These are phyloP conservation scores for Chaetomium sp. DNA, from an alignment of 2,329 filamentous ascomycete species.

Conservation along the genomic window DNA sequence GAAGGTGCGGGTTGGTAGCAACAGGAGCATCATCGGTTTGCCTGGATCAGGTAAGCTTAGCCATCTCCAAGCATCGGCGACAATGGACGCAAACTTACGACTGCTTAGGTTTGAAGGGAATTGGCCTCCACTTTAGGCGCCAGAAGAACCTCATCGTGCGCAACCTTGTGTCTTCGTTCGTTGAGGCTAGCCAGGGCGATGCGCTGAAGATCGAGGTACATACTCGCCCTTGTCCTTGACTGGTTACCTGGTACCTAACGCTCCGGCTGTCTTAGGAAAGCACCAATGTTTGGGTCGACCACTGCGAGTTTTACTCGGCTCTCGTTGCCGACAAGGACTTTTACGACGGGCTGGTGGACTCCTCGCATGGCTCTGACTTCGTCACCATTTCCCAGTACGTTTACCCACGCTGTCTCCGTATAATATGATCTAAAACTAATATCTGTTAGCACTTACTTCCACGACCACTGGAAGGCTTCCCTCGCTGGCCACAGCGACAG, in stretches of 20 bases:
- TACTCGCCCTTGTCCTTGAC: too few relatives aligned
- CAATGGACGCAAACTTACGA: neutral
- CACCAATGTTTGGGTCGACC: conserved; percentile 68
- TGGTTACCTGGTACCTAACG: neutral
- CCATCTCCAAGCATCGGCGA: neutral
- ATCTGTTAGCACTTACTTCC: conserved; percentile 39
- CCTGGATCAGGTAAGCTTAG: conserved; percentile 41
- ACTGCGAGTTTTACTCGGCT: conserved; percentile 65
- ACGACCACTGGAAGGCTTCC: conserved; percentile 56
- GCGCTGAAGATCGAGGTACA: conserved; percentile 54
- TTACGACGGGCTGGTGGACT: conserved; percentile 68
- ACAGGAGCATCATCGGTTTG: conserved; percentile 55
- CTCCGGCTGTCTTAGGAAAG: conserved; percentile 44
- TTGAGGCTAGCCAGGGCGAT: conserved; percentile 59
- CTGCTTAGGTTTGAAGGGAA: conserved; percentile 42
- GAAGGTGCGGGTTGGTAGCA: conserved; percentile 50
- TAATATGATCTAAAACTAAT: neutral
- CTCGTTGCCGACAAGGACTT: conserved; percentile 65
- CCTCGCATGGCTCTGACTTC: conserved; percentile 64
- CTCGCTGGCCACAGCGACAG: conserved; percentile 62
- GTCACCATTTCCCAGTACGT: conserved; percentile 51
- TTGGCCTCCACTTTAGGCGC: conserved; percentile 56
- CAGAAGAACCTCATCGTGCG: conserved; percentile 63
- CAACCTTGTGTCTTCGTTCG: conserved; percentile 62
- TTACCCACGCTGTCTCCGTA: too few relatives aligned